Percentiles rank a stretch among this genome's conserved stretches.
phyloP scores from a whole-genome alignment of 1,139 yeast genomes.

The Yamadazyma triangularis region DNA sequence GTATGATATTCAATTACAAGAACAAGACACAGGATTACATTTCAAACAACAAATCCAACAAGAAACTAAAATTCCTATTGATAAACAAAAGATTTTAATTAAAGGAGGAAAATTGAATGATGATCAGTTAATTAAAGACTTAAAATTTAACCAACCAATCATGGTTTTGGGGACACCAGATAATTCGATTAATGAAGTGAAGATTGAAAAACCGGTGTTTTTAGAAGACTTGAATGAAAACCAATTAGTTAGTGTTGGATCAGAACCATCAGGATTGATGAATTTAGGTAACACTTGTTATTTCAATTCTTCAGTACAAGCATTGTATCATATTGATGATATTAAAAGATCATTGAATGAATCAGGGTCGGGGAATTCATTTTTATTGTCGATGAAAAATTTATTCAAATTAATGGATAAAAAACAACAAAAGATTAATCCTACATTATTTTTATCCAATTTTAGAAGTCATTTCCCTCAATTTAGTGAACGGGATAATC shows the following conservation, averaged over 20 bases:
- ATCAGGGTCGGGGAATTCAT: conserved; percentile 10
- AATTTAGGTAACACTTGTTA: conserved; percentile 96
- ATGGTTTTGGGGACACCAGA: conserved; percentile 95
- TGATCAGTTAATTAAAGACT: conserved; percentile 40
- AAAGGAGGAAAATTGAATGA: conserved; percentile 86
- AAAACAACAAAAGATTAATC: conserved; percentile 49
- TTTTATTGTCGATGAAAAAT: conserved; percentile 29
- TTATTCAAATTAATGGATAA: conserved; percentile 45
- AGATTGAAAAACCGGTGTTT: conserved; percentile 53
- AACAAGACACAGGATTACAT: conserved; percentile 56
- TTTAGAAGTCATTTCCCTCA: conserved; percentile 76
- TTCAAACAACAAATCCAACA: conserved; percentile 70
- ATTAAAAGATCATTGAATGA: conserved; percentile 32
- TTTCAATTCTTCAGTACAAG: conserved; percentile 84
- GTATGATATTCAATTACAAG: conserved; percentile 61
- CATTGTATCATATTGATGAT: conserved; percentile 66
- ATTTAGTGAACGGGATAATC: conserved; percentile 70
- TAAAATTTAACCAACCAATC: conserved; percentile 61
- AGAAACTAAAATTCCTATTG: conserved; percentile 75
- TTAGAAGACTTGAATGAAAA: conserved; percentile 63
- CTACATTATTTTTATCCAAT: conserved; percentile 58
- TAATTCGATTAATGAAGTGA: conserved; percentile 56
- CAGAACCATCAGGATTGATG: conserved; percentile 75
- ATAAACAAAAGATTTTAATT: conserved; percentile 83
- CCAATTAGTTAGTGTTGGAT: conserved; percentile 33